These are phyloP conservation scores for Extremus antarcticus DNA, from an alignment of 495 filamentous ascomycete species.

Conservation along the genomic window DNA sequence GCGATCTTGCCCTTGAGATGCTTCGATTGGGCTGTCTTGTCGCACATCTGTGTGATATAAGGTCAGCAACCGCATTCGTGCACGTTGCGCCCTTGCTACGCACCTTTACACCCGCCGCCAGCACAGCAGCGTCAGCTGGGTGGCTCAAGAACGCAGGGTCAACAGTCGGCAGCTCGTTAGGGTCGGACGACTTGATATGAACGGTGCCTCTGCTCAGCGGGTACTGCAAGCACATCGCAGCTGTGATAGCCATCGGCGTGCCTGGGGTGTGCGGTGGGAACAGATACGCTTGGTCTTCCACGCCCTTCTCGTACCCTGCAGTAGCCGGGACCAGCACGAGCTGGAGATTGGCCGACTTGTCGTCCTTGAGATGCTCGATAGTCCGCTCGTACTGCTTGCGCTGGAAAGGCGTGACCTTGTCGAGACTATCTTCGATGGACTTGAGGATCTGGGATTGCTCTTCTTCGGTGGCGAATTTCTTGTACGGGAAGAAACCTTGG, in stretches of 20 bases:
- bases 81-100: background rate
- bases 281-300: conserved; percentile 11
- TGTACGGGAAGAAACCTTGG: conserved; percentile 21
- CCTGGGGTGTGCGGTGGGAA: conserved; percentile 2
- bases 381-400: conserved; percentile 12
- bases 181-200: conserved; percentile 17
- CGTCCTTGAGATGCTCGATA: conserved; percentile 2
- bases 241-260: background rate
- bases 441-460: conserved; percentile 6
- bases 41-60: background rate
- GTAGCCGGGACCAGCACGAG: conserved; percentile 5
- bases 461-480: conserved; percentile 7
- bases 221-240: conserved; percentile 11
- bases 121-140: conserved; percentile 12
- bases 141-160: conserved; percentile 12
- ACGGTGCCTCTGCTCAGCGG: conserved; percentile 13
- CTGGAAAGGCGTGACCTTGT: conserved; percentile 9
- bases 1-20: conserved; percentile 7
- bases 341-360: conserved; percentile 12
- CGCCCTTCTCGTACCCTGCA: conserved; percentile 4
- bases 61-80: background rate
- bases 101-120: conserved; percentile 10
- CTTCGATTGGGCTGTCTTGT: background rate
- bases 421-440: conserved; percentile 4
- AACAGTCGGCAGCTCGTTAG: conserved; percentile 6